These are phyloP conservation scores for Adansonia gregorii DNA, from an alignment of 441 rosid genomes.

Conservation along the genomic window DNA sequence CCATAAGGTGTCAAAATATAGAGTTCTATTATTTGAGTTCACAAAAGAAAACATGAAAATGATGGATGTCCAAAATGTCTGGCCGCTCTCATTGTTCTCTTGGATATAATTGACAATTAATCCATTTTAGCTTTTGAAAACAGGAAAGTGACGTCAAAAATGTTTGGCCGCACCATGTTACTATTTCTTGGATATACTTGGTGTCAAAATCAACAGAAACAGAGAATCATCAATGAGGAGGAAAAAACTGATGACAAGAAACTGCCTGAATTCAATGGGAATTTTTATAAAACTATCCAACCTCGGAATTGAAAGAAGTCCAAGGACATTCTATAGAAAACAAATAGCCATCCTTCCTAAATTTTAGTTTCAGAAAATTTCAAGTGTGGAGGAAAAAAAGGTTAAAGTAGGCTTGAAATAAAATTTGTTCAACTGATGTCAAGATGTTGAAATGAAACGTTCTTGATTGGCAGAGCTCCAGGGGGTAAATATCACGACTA, in stretches of 20 bases:
- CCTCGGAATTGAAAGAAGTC: neutral
- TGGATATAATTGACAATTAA: neutral
- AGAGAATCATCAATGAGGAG: neutral
- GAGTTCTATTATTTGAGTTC: neutral
- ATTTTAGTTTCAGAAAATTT: neutral
- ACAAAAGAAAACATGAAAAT: neutral
- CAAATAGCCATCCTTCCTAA: neutral
- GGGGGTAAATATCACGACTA: constrained; percentile 16
- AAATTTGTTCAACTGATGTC: neutral
- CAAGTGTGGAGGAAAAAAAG: neutral
- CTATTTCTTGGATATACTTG: neutral
- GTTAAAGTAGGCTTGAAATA: constrained; percentile 13
- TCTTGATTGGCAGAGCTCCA: constrained; percentile 15
- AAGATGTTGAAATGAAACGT: constrained; percentile 6
- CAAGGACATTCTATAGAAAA: neutral
- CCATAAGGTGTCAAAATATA: neutral
- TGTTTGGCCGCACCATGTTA: neutral
- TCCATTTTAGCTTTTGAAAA: neutral
- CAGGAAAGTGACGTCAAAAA: neutral
- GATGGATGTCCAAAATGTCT: constrained; percentile 5
- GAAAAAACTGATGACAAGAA: neutral
- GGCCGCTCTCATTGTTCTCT: neutral
- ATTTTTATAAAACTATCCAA: constrained; percentile 1
- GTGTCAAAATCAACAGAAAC: constrained; percentile 1
- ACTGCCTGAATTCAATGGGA: neutral